A percentile compares a stretch with the other conserved stretches of the same genome.
Evolutionary conservation across 345 rosid genomes (phyloP).

Genomic region (Camelina hispida): DNA sequence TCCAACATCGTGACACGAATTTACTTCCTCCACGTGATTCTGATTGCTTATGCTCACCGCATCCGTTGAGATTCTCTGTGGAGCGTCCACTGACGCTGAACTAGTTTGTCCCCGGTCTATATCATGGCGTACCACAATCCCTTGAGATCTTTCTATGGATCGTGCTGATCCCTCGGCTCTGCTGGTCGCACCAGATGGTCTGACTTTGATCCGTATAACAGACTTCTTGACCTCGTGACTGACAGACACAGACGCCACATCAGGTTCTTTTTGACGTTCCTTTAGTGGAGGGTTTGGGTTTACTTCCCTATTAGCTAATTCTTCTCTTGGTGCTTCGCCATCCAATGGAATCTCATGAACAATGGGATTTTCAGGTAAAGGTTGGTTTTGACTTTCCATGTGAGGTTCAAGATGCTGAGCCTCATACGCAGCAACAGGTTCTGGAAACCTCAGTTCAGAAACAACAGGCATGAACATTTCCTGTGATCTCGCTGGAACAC

Average conservation of each 20-base stretch:
- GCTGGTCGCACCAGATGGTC: conserved; percentile 67
- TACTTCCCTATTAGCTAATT: conserved; percentile 48
- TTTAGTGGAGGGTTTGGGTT: conserved; percentile 48
- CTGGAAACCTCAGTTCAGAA: conserved; percentile 36
- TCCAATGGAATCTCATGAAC: conserved; percentile 58
- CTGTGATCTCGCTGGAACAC: conserved; percentile 32
- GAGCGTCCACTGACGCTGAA: conserved; percentile 96
- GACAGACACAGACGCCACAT: conserved; percentile 49
- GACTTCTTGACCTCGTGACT: conserved; percentile 64
- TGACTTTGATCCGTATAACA: conserved; percentile 76
- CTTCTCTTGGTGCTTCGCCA: conserved; percentile 47
- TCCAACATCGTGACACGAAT: conserved; percentile 82
- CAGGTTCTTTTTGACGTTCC: conserved; percentile 41
- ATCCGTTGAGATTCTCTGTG: conserved; percentile 70
- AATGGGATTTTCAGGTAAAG: conserved; percentile 43
- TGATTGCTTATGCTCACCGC: conserved; percentile 76
- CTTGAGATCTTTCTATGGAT: conserved; percentile 72
- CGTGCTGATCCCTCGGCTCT: conserved; percentile 73
- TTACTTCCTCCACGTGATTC: conserved; percentile 86
- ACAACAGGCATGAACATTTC: conserved; percentile 36
- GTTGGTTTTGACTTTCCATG: conserved; percentile 43
- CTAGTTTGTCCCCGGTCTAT: conserved; percentile 63
- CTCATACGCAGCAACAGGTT: conserved; percentile 49
- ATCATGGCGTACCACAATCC: conserved; percentile 53
- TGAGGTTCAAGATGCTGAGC: conserved; percentile 53